phyloP scores from a whole-genome alignment of 352 stramenopile species.

The Globisporangium splendens region DNA sequence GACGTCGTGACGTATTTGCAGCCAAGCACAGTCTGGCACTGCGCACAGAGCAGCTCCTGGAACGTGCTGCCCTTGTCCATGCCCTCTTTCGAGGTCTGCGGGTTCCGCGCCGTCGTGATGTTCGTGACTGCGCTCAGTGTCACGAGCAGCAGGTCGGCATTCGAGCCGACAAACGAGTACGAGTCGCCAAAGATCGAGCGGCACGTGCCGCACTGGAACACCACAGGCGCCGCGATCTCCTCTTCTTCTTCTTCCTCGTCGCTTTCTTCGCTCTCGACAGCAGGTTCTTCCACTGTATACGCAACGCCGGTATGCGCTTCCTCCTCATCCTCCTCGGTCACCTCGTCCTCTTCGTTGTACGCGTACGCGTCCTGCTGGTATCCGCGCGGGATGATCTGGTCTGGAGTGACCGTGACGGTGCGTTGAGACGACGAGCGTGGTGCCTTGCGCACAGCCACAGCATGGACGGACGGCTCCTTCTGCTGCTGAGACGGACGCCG shows the following conservation, averaged over 20 bases:
- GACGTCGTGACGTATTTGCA: conserved; percentile 77
- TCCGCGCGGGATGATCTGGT: conserved; percentile 13
- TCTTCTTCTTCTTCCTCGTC: conserved; percentile 43
- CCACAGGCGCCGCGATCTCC: conserved; percentile 59
- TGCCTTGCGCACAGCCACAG: conserved; percentile 4
- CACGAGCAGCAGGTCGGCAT: conserved; percentile 62
- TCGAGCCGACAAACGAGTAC: conserved; percentile 79
- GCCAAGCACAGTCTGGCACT: conserved; percentile 78
- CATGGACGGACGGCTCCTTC: background rate
- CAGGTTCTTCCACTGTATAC: background rate
- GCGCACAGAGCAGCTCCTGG: conserved; percentile 70
- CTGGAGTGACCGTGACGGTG: conserved; percentile 12
- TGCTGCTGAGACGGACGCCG: background rate
- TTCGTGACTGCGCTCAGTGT: conserved; percentile 76
- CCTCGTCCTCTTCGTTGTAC: conserved; percentile 12
- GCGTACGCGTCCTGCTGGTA: background rate
- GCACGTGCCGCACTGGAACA: conserved; percentile 84
- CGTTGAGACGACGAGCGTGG: background rate
- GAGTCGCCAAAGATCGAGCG: conserved; percentile 82
- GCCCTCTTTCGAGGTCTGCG: conserved; percentile 45
- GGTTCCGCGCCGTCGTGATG: conserved; percentile 35
- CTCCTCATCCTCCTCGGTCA: conserved; percentile 21
- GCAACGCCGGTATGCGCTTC: conserved; percentile 21
- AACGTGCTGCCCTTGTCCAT: conserved; percentile 69
- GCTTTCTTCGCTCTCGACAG: conserved; percentile 19